Percentiles rank a stretch among this genome's conserved stretches.
Evolutionary conservation across 2,329 filamentous ascomycete species (phyloP).

Genomic region (Diplodia seriata): DNA sequence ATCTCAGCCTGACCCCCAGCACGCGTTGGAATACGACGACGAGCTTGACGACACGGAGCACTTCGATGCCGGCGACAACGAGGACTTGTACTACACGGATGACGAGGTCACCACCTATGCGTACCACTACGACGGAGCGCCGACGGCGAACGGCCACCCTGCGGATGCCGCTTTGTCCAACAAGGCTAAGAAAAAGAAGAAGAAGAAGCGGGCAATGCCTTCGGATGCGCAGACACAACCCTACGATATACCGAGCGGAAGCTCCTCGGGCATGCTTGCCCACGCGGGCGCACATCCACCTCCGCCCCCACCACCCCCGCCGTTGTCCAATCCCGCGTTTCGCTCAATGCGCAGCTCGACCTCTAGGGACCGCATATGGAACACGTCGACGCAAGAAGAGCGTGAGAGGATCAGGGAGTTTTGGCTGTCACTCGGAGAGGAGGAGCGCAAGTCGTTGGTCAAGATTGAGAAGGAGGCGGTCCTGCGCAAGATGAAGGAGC

Average conservation of each 20-base stretch:
- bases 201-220: conserved; percentile 37
- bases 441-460: conserved; percentile 91
- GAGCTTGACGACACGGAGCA: conserved; percentile 52
- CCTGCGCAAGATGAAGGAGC: conserved; percentile 99
- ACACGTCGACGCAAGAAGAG: conserved; percentile 91
- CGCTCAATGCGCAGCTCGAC: conserved; percentile 51
- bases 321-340: conserved; percentile 52
- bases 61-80: conserved; percentile 41
- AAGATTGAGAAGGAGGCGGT: conserved; percentile 99
- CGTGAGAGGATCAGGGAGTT: conserved; percentile 98
- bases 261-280: conserved; percentile 37
- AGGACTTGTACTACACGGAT: conserved; percentile 50
- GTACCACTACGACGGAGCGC: conserved; percentile 43
- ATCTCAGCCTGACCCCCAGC: conserved; percentile 34
- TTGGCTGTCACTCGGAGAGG: conserved; percentile 92
- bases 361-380: conserved; percentile 91
- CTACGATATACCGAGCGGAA: conserved; percentile 34
- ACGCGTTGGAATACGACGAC: conserved; percentile 52
- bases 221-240: conserved; percentile 1
- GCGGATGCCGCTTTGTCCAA: conserved; percentile 37
- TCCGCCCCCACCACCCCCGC: conserved; percentile 50
- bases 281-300: conserved; percentile 40
- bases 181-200: conserved; percentile 75
- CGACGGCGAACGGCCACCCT: conserved; percentile 28
- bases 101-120: conserved; percentile 44